Conservation (phyloP, 2,329 filamentous ascomycete species). For the Bimuria novae-zelandiae region DNA sequence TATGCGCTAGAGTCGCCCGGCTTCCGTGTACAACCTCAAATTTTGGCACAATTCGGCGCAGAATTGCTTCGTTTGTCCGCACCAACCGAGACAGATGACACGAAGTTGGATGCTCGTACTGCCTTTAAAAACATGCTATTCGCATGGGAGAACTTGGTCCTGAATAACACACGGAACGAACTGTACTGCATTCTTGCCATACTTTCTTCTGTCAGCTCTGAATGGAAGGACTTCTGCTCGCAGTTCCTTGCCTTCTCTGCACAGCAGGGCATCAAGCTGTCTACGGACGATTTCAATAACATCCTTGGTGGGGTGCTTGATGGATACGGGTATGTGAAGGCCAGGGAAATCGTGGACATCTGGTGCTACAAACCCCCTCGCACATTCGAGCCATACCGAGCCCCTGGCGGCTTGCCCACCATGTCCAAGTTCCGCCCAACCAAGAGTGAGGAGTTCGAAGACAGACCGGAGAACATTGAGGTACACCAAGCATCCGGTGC, state of each 20-base stretch:
- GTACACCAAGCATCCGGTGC: constrained; percentile 33
- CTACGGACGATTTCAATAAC: constrained; percentile 53
- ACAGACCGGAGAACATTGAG: constrained; percentile 35
- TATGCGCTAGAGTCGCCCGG: constrained; percentile 29
- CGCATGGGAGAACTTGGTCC: constrained; percentile 34
- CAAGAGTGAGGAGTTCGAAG: constrained; percentile 29
- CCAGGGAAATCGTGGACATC: constrained; percentile 52
- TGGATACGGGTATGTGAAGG: constrained; percentile 53
- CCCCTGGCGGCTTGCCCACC: constrained; percentile 38
- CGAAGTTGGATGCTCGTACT: constrained; percentile 21
- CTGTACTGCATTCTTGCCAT: constrained; percentile 39
- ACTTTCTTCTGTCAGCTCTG: constrained; percentile 31
- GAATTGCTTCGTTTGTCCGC: constrained; percentile 33
- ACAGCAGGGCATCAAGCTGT: constrained; percentile 31
- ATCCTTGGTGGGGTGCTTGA: constrained; percentile 61
- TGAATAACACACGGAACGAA: constrained; percentile 31
- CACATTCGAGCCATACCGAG: constrained; percentile 29
- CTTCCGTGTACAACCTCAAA: constrained; percentile 32
- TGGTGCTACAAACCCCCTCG: constrained; percentile 47
- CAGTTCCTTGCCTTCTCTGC: constrained; percentile 35
- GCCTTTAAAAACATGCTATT: constrained; percentile 38
- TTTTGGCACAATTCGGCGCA: constrained; percentile 37
- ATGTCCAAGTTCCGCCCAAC: constrained; percentile 35
- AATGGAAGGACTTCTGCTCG: constrained; percentile 36
- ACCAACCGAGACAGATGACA: constrained; percentile 10